These are phyloP conservation scores for Phylloporus rhodoxanthus DNA, from an alignment of 768 basidiomycete species.

Conservation along the genomic window DNA sequence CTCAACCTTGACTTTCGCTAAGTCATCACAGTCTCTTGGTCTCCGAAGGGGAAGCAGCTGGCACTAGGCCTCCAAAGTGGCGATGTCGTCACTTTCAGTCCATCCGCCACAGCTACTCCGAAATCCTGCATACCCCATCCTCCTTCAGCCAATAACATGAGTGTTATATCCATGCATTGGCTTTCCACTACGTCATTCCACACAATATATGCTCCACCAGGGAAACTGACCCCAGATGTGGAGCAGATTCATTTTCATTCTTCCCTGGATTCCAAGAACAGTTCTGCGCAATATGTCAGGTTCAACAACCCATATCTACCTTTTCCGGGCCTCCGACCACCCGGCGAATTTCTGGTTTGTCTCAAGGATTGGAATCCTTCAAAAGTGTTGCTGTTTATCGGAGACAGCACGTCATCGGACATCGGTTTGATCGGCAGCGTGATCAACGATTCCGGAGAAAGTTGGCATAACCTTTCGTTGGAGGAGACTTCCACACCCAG, in stretches of 20 bases:
- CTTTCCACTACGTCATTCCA: slow-evolving; percentile 65
- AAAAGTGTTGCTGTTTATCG: slow-evolving; percentile 38
- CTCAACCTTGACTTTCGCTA: slow-evolving; percentile 1
- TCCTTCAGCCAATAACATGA: slow-evolving; percentile 41
- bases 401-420: slow-evolving; percentile 48
- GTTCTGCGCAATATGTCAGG: slow-evolving; percentile 33
- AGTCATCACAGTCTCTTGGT: slow-evolving; percentile 64
- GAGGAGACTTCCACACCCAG: slow-evolving; percentile 49
- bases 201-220: slow-evolving; percentile 51
- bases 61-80: slow-evolving; percentile 68
- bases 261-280: slow-evolving; percentile 38
- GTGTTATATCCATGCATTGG: slow-evolving; percentile 57
- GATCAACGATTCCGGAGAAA: slow-evolving; percentile 26
- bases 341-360: slow-evolving; percentile 37
- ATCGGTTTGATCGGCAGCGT: slow-evolving; percentile 41
- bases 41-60: slow-evolving; percentile 80
- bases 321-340: slow-evolving; percentile 41
- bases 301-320: slow-evolving; percentile 39
- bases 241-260: slow-evolving; percentile 40
- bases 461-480: slow-evolving; percentile 41
- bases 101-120: slow-evolving; percentile 45
- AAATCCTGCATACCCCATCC: slow-evolving; percentile 57
- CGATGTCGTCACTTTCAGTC: slow-evolving; percentile 62
- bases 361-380: slow-evolving; percentile 43
- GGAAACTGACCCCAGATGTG: slow-evolving; percentile 31